Evolutionary conservation across 352 stramenopile genomes (phyloP).

Genomic region (Phytopythium ostracodes): DNA sequence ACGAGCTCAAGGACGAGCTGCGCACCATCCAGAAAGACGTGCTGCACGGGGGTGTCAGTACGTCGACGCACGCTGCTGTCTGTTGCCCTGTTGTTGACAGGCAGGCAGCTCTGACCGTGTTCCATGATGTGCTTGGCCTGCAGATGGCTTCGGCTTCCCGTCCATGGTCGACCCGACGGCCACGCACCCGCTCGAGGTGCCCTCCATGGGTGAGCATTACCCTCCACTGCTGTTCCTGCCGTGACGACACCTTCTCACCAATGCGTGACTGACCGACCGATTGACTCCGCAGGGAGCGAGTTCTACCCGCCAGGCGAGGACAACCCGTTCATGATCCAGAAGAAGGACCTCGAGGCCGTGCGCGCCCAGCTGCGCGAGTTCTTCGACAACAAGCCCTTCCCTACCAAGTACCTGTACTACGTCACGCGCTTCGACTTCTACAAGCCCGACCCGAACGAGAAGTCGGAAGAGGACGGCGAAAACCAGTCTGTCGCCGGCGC

Average conservation of each 20-base stretch:
- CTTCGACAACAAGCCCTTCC: constrained; percentile 77
- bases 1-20: constrained; percentile 65
- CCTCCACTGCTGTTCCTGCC: not conserved
- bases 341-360: constrained; percentile 65
- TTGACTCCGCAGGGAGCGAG: constrained; percentile 21
- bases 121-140: not conserved
- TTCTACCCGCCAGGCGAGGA: constrained; percentile 65
- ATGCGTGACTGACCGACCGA: not conserved
- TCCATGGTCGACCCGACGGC: constrained; percentile 57
- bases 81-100: not conserved
- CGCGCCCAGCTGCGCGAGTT: constrained; percentile 71
- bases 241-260: not conserved
- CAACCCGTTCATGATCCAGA: constrained; percentile 20
- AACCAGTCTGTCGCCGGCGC: constrained; percentile 3
- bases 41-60: constrained; percentile 71
- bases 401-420: constrained; percentile 85
- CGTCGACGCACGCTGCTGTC: too few relatives aligned
- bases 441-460: constrained; percentile 45
- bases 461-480: constrained; percentile 33
- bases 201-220: constrained; percentile 41
- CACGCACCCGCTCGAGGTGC: constrained; percentile 53
- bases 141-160: constrained; percentile 63
- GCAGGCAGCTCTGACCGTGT: constrained; percentile 9
- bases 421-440: constrained; percentile 80
- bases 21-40: constrained; percentile 71